A percentile compares a stretch with the other conserved stretches of the same genome.
phyloP scores from a whole-genome alignment of 2,329 filamentous ascomycete genomes.

The Trichoderma lentiforme region DNA sequence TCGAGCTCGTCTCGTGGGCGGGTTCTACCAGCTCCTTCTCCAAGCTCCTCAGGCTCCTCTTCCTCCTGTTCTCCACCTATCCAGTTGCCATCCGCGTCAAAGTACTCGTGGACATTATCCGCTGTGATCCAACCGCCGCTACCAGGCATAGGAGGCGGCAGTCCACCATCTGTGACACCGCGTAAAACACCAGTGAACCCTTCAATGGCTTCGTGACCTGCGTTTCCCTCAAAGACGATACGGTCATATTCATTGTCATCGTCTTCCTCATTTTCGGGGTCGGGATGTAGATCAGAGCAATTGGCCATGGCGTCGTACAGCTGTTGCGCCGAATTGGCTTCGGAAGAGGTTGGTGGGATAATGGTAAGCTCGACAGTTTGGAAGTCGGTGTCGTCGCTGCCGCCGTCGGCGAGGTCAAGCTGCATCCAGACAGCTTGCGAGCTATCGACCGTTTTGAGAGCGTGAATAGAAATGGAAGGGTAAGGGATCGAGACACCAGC shows the following conservation, averaged over 20 bases:
- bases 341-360: slow-evolving; percentile 44
- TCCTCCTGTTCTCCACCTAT: slow-evolving; percentile 43
- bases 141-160: slow-evolving; percentile 68
- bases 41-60: slow-evolving; percentile 49
- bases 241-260: slow-evolving; percentile 53
- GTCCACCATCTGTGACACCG: slow-evolving; percentile 45
- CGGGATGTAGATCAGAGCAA: slow-evolving; percentile 74
- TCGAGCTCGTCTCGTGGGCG: slow-evolving; percentile 43
- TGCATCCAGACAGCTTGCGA: slow-evolving; percentile 62
- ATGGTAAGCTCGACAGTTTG: slow-evolving; percentile 66
- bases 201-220: slow-evolving; percentile 51
- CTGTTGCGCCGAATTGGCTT: slow-evolving; percentile 27
- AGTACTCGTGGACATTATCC: slow-evolving; percentile 82
- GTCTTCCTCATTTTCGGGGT: slow-evolving; percentile 60
- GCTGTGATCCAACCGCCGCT: slow-evolving; percentile 85
- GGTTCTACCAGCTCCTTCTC: slow-evolving; percentile 60
- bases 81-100: slow-evolving; percentile 79
- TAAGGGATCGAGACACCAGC: slow-evolving; percentile 69
- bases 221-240: slow-evolving; percentile 54
- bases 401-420: slow-evolving; percentile 59
- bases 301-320: slow-evolving; percentile 69
- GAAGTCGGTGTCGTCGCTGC: slow-evolving; percentile 60
- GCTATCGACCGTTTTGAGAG: slow-evolving; percentile 58
- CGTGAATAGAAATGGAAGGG: slow-evolving; percentile 71
- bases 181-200: slow-evolving; percentile 55